These are phyloP conservation scores for Ustulina deusta DNA, from an alignment of 2,329 filamentous ascomycete species.

Conservation along the genomic window DNA sequence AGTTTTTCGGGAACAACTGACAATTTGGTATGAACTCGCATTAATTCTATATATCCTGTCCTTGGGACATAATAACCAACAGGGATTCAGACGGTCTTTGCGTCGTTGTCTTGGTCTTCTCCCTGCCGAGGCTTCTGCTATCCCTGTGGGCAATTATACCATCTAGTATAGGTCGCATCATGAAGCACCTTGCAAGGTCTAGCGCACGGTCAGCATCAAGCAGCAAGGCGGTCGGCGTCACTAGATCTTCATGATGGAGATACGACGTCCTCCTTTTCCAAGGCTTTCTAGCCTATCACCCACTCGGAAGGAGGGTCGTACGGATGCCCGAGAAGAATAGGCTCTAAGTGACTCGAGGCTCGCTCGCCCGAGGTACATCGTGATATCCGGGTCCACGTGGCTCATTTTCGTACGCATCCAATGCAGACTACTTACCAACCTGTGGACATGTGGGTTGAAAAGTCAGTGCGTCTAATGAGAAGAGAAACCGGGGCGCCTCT, in stretches of 20 bases:
- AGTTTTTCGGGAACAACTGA: slow-evolving; percentile 2
- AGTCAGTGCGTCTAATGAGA: slow-evolving; percentile 9
- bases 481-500: not conserved
- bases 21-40: slow-evolving; percentile 25
- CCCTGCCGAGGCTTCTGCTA: slow-evolving; percentile 2
- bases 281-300: not conserved
- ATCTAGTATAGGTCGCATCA: slow-evolving; percentile 19
- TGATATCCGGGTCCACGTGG: slow-evolving; percentile 26
- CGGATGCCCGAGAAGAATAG: not conserved
- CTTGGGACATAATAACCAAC: slow-evolving; percentile 2
- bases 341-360: not conserved
- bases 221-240: not conserved
- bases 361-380: slow-evolving; percentile 8
- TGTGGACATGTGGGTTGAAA: slow-evolving; percentile 12
- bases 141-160: slow-evolving; percentile 19
- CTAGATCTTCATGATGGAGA: slow-evolving; percentile 70
- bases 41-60: slow-evolving; percentile 3
- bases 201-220: slow-evolving; percentile 24
- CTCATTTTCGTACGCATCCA: slow-evolving; percentile 13
- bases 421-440: slow-evolving; percentile 5
- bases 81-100: slow-evolving; percentile 19
- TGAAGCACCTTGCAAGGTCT: slow-evolving; percentile 9
- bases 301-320: slow-evolving; percentile 3
- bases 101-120: slow-evolving; percentile 8
- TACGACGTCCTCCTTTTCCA: slow-evolving; percentile 16